A percentile compares a stretch with the other conserved stretches of the same genome.
These are phyloP conservation scores for Exophiala oligosperma DNA, from an alignment of 2,329 filamentous ascomycete genomes.

Conservation along the genomic window DNA sequence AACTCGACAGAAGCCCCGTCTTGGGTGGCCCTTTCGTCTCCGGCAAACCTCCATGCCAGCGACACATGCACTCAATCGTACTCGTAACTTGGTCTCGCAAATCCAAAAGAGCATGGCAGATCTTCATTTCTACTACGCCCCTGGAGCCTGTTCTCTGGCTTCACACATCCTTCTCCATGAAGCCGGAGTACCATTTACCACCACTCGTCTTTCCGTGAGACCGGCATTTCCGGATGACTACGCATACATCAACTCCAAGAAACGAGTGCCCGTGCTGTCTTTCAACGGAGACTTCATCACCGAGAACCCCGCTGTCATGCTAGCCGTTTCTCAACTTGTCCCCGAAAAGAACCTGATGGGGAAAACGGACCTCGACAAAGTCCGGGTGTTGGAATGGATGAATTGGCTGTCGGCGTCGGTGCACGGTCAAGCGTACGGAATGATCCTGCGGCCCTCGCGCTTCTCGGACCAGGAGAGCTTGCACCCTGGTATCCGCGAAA, in stretches of 20 bases:
- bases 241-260: conserved; percentile 34
- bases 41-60: too few species aligned
- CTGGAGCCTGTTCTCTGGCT: conserved; percentile 34
- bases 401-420: conserved; percentile 36
- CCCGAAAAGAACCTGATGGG: conserved; percentile 34
- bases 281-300: conserved; percentile 35
- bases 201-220: conserved; percentile 20
- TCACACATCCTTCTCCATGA: conserved; percentile 36
- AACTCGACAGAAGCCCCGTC: too few species aligned
- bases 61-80: too few species aligned
- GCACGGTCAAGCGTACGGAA: conserved; percentile 33
- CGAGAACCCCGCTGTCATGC: conserved; percentile 36
- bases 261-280: conserved; percentile 33
- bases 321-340: conserved; percentile 33
- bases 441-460: conserved; percentile 30
- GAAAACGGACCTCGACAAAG: conserved; percentile 31
- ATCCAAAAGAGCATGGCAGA: conserved; percentile 15
- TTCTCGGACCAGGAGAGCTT: conserved; percentile 29
- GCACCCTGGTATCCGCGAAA: conserved; percentile 25
- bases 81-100: not conserved
- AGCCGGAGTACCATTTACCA: conserved; percentile 22
- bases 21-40: too few species aligned
- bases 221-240: conserved; percentile 23
- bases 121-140: conserved; percentile 32
- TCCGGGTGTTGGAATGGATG: conserved; percentile 38